Evolutionary conservation across 306 rosid genomes (phyloP).

Genomic region (Argentina anserina): DNA sequence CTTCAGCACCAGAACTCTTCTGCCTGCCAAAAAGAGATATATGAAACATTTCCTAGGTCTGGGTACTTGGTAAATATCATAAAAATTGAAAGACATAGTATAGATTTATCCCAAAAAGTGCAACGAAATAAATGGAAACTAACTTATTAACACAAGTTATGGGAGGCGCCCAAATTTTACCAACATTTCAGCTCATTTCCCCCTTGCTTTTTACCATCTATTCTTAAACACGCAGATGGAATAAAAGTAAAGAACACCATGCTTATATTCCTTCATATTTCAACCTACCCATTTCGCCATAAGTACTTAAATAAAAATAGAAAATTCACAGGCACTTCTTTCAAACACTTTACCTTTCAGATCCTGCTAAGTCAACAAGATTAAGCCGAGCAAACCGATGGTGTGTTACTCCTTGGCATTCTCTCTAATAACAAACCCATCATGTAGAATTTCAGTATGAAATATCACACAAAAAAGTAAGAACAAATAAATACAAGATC

Average conservation of each 20-base stretch:
- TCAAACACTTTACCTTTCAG: slow-evolving; percentile 70
- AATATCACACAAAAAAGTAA: slow-evolving; percentile 18
- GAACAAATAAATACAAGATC: slow-evolving; percentile 3
- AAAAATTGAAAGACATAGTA: not conserved
- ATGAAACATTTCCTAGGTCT: not conserved
- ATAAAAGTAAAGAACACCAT: not conserved
- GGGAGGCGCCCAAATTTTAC: not conserved
- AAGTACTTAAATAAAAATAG: not conserved
- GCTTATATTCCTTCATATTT: not conserved
- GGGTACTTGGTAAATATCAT: not conserved
- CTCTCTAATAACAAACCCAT: slow-evolving; percentile 66
- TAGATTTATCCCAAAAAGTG: not conserved
- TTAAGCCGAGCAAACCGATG: slow-evolving; percentile 92
- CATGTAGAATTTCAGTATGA: slow-evolving; percentile 7
- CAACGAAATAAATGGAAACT: not conserved
- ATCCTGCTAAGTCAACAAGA: slow-evolving; percentile 99
- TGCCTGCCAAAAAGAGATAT: slow-evolving; percentile 53
- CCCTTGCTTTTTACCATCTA: not conserved
- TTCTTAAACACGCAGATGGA: not conserved
- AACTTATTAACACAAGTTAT: not conserved
- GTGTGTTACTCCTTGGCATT: slow-evolving; percentile 91
- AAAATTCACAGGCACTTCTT: not conserved
- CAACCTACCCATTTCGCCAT: slow-evolving; percentile 3
- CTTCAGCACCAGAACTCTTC: slow-evolving; percentile 99
- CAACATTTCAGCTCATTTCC: not conserved